phyloP scores from a whole-genome alignment of 2,329 filamentous ascomycete genomes.

The Celoporthe dispersa region DNA sequence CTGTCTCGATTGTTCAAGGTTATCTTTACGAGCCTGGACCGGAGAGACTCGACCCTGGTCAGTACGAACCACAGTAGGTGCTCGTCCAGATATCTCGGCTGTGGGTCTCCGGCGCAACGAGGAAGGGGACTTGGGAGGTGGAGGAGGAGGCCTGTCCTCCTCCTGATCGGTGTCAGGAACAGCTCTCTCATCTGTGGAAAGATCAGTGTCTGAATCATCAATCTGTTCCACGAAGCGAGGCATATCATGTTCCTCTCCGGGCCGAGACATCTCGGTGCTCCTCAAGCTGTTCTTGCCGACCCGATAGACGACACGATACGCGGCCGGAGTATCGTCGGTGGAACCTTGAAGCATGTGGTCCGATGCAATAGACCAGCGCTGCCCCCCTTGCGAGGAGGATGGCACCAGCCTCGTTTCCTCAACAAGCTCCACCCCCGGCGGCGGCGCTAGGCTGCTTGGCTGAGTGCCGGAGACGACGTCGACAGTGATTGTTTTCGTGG shows the following conservation, averaged over 20 bases:
- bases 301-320: constrained; percentile 63
- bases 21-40: constrained; percentile 14
- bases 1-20: constrained; percentile 29
- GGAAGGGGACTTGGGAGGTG: constrained; percentile 32
- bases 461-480: constrained; percentile 62
- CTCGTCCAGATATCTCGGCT: not conserved
- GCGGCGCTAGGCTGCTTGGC: constrained; percentile 55
- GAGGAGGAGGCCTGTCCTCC: constrained; percentile 23
- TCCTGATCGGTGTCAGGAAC: constrained; percentile 33
- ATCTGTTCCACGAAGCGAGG: constrained; percentile 32
- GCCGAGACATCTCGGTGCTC: constrained; percentile 41
- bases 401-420: constrained; percentile 49
- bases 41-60: constrained; percentile 8
- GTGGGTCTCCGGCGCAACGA: not conserved
- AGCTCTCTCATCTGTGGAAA: constrained; percentile 36
- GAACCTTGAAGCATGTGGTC: constrained; percentile 28
- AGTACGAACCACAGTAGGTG: not conserved
- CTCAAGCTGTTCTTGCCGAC: constrained; percentile 57
- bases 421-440: constrained; percentile 63
- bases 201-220: constrained; percentile 37
- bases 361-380: constrained; percentile 23
- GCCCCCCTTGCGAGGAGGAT: constrained; percentile 38
- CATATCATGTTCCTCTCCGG: constrained; percentile 31
- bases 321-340: constrained; percentile 35
- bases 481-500: constrained; percentile 67